These are phyloP conservation scores for Hypoxylon sp. DNA, from an alignment of 2,329 filamentous ascomycete species.

Conservation along the genomic window DNA sequence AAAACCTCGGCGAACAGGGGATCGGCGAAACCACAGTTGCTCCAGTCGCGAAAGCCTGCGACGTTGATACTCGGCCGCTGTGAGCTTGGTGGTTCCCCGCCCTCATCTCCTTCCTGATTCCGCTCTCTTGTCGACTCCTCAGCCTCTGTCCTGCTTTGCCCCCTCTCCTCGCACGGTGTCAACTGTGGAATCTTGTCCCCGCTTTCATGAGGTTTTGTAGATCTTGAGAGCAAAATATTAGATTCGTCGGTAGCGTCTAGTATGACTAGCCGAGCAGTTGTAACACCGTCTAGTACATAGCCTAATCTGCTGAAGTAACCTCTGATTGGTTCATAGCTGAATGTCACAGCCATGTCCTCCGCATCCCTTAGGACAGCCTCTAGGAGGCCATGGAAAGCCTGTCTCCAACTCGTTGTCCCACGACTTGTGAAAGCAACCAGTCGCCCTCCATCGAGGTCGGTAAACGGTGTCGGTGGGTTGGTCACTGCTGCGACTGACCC, in stretches of 20 bases:
- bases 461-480: slow-evolving; percentile 29
- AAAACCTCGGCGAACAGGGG: slow-evolving; percentile 67
- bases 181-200: slow-evolving; percentile 8
- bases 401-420: slow-evolving; percentile 62
- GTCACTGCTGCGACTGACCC: slow-evolving; percentile 59
- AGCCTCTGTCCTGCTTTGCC: slow-evolving; percentile 16
- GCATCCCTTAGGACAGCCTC: slow-evolving; percentile 69
- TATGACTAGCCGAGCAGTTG: slow-evolving; percentile 64
- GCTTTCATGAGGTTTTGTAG: slow-evolving; percentile 20
- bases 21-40: slow-evolving; percentile 70
- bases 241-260: slow-evolving; percentile 64
- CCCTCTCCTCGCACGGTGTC: slow-evolving; percentile 25
- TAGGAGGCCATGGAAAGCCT: slow-evolving; percentile 68
- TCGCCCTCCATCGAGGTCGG: slow-evolving; percentile 22
- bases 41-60: slow-evolving; percentile 69
- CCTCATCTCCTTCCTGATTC: slow-evolving; percentile 16
- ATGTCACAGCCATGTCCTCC: slow-evolving; percentile 69
- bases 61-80: slow-evolving; percentile 51
- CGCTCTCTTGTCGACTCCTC: slow-evolving; percentile 17
- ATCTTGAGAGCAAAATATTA: slow-evolving; percentile 61
- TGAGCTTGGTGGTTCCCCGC: slow-evolving; percentile 1
- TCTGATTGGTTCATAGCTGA: slow-evolving; percentile 69
- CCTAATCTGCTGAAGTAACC: slow-evolving; percentile 63
- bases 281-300: slow-evolving; percentile 65
- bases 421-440: slow-evolving; percentile 29